Percentiles rank a stretch among this genome's conserved stretches.
Conservation (phyloP, 2,329 filamentous ascomycete genomes). For the Fusarium veterinarium region DNA sequence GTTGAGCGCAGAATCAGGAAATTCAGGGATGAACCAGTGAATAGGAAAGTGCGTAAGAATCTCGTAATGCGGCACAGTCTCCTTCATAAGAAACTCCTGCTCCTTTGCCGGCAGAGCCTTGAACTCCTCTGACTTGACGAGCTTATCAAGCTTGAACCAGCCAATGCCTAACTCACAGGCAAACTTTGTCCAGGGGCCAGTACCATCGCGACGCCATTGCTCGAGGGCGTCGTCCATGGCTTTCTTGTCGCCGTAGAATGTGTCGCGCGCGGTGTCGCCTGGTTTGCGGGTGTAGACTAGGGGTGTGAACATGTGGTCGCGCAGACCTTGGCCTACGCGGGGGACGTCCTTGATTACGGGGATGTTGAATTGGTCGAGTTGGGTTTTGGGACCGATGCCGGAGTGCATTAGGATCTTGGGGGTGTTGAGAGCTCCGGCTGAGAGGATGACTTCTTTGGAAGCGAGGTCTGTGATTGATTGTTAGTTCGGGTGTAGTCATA, state of each 20-base stretch:
- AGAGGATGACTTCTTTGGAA: conserved; percentile 57
- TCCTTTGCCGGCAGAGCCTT: conserved; percentile 57
- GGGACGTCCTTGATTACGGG: conserved; percentile 47
- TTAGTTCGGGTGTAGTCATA: neutral
- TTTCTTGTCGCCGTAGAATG: conserved; percentile 57
- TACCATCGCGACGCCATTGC: conserved; percentile 59
- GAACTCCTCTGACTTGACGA: conserved; percentile 60
- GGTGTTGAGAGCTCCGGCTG: conserved; percentile 55
- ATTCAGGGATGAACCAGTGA: conserved; percentile 56
- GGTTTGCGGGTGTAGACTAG: conserved; percentile 55
- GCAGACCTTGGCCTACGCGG: conserved; percentile 54
- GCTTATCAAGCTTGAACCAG: conserved; percentile 56
- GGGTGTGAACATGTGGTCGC: conserved; percentile 55
- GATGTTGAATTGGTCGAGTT: conserved; percentile 25
- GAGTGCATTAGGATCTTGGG: conserved; percentile 57
- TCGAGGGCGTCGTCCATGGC: conserved; percentile 58
- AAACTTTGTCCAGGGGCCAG: conserved; percentile 54
- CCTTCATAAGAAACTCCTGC: conserved; percentile 57
- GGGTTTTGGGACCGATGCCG: conserved; percentile 29
- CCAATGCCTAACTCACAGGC: conserved; percentile 55
- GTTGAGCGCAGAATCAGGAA: conserved; percentile 51
- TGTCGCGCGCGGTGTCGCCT: conserved; percentile 55
- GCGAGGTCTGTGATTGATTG: conserved; percentile 42
- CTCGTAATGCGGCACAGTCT: conserved; percentile 69
- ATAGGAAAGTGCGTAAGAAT: conserved; percentile 60